Evolutionary conservation across 768 basidiomycete species (phyloP).

Genomic region (Leccinum uliginosum): DNA sequence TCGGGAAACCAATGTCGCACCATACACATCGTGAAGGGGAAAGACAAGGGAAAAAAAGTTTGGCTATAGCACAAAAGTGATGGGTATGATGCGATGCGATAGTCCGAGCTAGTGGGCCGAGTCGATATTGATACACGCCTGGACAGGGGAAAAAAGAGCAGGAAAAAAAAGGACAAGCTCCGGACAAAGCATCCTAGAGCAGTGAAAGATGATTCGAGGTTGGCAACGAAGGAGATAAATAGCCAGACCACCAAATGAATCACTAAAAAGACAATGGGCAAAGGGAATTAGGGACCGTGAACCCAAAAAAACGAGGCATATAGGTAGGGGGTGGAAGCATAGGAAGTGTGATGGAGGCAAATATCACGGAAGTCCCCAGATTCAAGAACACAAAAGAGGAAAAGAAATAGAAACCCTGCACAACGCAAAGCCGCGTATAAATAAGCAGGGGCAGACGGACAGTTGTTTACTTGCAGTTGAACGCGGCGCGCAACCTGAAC

Average conservation of each 20-base stretch:
- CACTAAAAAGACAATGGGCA: conserved; percentile 27
- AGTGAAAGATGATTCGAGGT: background rate
- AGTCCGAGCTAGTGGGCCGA: conserved; percentile 27
- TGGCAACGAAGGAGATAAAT: conserved; percentile 16
- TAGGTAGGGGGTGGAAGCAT: conserved; percentile 15
- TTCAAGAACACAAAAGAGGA: conserved; percentile 37
- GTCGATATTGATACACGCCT: conserved; percentile 32
- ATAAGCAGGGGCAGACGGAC: conserved; percentile 28
- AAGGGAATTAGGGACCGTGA: conserved; percentile 20
- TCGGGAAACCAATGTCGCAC: conserved; percentile 31
- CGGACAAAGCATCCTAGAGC: background rate
- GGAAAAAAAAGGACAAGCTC: background rate
- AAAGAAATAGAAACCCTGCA: conserved; percentile 28
- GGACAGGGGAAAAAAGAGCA: background rate
- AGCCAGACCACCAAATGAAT: conserved; percentile 13
- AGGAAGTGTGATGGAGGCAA: conserved; percentile 11
- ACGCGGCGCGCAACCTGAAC: conserved; percentile 24
- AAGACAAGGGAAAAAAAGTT: background rate
- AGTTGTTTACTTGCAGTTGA: conserved; percentile 17
- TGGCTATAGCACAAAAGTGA: conserved; percentile 25
- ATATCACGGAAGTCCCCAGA: conserved; percentile 34
- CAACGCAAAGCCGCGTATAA: conserved; percentile 27
- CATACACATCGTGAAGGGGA: conserved; percentile 26
- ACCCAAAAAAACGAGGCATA: conserved; percentile 22
- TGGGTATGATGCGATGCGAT: conserved; percentile 32